Conservation (phyloP, 148 eudicot species). For the Camellia sinensis region DNA sequence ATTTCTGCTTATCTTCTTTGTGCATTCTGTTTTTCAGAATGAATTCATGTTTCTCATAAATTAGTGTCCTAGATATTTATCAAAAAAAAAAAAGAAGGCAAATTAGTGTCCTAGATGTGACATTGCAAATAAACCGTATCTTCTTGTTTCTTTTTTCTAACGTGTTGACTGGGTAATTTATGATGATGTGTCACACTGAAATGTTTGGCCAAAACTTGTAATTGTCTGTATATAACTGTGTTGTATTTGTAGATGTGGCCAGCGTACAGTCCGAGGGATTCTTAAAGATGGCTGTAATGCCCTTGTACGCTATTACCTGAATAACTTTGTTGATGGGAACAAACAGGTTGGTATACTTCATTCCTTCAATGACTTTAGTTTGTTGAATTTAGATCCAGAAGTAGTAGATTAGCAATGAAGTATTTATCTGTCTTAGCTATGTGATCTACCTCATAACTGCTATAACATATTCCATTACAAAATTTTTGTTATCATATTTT, state of each 20-base stretch:
- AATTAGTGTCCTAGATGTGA: neutral
- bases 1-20: neutral
- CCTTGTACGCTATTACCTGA: slow-evolving; percentile 84
- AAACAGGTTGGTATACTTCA: slow-evolving; percentile 62
- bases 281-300: slow-evolving; percentile 77
- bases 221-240: neutral
- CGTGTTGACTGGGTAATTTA: neutral
- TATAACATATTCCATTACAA: neutral
- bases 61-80: neutral
- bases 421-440: neutral
- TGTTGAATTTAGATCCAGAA: neutral
- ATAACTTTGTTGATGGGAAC: slow-evolving; percentile 85
- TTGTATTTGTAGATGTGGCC: slow-evolving; percentile 56
- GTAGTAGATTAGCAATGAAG: neutral
- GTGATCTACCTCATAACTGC: neutral
- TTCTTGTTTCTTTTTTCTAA: neutral
- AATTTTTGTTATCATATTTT: neutral
- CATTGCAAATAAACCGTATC: neutral
- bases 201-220: neutral
- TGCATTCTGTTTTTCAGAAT: neutral
- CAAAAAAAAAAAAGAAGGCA: too few species aligned
- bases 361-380: neutral
- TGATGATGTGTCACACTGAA: neutral
- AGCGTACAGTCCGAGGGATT: slow-evolving; percentile 75
- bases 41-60: too few species aligned